Percentiles rank a stretch among this genome's conserved stretches.
These are phyloP conservation scores for Dictyostelium brefeldianum DNA, from an alignment of 78 protist genomes.

Conservation along the genomic window DNA sequence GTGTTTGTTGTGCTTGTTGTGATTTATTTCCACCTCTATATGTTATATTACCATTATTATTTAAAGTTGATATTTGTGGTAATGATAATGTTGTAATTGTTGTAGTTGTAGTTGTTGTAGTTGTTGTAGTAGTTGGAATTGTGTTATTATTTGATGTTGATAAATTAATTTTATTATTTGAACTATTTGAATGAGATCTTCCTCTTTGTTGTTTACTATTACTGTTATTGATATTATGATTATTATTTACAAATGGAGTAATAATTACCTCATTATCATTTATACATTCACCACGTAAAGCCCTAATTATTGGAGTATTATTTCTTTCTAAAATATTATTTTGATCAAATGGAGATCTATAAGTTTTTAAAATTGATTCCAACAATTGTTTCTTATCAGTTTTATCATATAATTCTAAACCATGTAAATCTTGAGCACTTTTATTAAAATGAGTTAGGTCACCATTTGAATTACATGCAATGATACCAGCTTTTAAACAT, in stretches of 20 bases:
- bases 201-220: neutral
- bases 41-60: neutral
- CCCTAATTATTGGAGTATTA: slow-evolving; percentile 26
- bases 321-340: neutral
- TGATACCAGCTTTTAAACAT: slow-evolving; percentile 53
- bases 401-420: slow-evolving; percentile 24
- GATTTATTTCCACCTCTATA: neutral
- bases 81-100: neutral
- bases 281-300: slow-evolving; percentile 36
- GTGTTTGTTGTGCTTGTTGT: no score
- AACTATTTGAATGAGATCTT: neutral
- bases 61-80: neutral
- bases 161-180: slow-evolving; percentile 7
- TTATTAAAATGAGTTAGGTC: slow-evolving; percentile 63
- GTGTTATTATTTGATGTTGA: neutral
- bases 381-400: slow-evolving; percentile 7
- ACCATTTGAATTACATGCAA: slow-evolving; percentile 56
- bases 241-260: neutral
- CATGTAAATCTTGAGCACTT: slow-evolving; percentile 43
- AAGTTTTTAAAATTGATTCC: slow-evolving; percentile 13
- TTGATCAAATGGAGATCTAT: neutral
- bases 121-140: neutral
- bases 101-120: neutral
- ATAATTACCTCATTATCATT: slow-evolving; percentile 22
- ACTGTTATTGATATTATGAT: no score